Evolutionary conservation across 2,329 filamentous ascomycete genomes (phyloP), one percentile per base, ranked within the genome.

Genomic region (Fusarium euwallaceae): DNA sequence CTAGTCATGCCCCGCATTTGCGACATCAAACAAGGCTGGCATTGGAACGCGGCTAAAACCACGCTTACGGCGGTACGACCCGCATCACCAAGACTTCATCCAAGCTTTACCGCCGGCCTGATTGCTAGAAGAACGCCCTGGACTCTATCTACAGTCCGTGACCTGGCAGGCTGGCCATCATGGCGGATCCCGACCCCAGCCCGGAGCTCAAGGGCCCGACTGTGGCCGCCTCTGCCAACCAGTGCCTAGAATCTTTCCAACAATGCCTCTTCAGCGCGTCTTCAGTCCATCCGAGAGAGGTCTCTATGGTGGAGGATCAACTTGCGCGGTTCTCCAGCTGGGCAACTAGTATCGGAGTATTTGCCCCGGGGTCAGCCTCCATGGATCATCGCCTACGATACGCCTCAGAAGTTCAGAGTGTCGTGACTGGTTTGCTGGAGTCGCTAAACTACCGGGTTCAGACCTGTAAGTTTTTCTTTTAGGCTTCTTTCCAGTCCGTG

Each of bases 311-410:
- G 3, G 74, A 76, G 12, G 70, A 76, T 22, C 75, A 78, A 29
- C 22, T 74, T 10, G 72, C 75, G 3, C 71, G 69, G 1, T 76
- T 78, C 48, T 75, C 65, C 12, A 39, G 45, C 6, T 78, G 75
- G 75, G 20, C 64, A 6, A 20, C 66, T 6, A 67, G 16, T 17
- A 75, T 73, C 11, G 48, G 66, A 1, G 72, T 74, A 14, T 75
- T 78, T 29, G 62, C 45, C 2, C 5, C 16, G 0, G 61, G 61
- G 1, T 45, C 65, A 34, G 66, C n/a, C 0, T 75, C 72, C 4
- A 27, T 78, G 56, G 75, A 78, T 43, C 69, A 75, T 34, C 66
- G 72, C 7, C 43, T 76, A 2, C 39, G 74, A 39, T 17, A 71
- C 2, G 69, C 69, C 7, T 39, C 41, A 0, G 74, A 76, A 11